These are phyloP conservation scores for Apocynum venetum DNA, from an alignment of 257 asterid genomes.

Conservation along the genomic window DNA sequence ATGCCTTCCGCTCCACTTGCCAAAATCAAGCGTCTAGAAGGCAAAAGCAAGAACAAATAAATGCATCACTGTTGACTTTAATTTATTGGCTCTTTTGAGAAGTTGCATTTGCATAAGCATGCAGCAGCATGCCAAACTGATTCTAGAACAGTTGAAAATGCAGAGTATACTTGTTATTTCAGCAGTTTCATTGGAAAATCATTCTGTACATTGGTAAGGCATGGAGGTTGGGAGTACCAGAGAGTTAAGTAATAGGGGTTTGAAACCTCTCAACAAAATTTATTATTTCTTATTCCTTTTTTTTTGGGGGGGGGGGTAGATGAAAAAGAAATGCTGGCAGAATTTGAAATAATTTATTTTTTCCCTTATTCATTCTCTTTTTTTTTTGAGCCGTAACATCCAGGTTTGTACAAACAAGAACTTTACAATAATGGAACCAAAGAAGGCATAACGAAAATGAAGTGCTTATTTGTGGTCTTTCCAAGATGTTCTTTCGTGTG, in stretches of 20 bases:
- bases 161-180: background rate
- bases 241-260: background rate
- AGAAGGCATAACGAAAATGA: background rate
- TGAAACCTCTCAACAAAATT: background rate
- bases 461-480: background rate
- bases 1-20: slow-evolving; percentile 94
- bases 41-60: background rate
- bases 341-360: background rate
- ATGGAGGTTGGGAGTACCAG: background rate
- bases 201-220: background rate
- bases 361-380: background rate
- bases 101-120: background rate
- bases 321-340: background rate
- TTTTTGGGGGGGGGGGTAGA: background rate
- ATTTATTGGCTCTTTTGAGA: background rate
- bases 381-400: background rate
- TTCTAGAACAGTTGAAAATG: background rate
- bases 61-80: background rate
- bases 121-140: background rate
- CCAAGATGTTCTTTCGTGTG: background rate
- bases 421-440: background rate
- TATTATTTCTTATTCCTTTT: background rate
- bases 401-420: background rate
- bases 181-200: background rate
- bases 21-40: slow-evolving; percentile 67